Evolutionary conservation across 2,329 filamentous ascomycete genomes (phyloP).

Genomic region (Paraphoma chrysanthemicola): DNA sequence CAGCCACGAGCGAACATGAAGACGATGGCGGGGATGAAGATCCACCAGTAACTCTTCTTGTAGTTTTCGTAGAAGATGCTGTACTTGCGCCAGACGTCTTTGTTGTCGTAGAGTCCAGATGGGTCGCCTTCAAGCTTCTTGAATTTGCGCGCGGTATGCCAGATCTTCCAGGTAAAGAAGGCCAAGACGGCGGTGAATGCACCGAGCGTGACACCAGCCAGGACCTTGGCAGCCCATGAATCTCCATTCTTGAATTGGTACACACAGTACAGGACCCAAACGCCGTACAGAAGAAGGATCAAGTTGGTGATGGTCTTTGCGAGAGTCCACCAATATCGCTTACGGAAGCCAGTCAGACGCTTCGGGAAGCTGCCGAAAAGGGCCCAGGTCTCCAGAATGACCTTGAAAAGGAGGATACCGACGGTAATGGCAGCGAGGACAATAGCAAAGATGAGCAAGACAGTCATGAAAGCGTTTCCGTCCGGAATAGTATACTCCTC

Average conservation of each 20-base stretch:
- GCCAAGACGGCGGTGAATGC: constrained; percentile 81
- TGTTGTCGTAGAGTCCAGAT: constrained; percentile 81
- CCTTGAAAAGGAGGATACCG: constrained; percentile 86
- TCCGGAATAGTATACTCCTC: constrained; percentile 84
- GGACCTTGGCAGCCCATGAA: constrained; percentile 87
- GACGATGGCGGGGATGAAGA: constrained; percentile 86
- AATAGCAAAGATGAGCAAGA: constrained; percentile 87
- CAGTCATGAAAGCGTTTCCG: constrained; percentile 95
- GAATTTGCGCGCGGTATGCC: constrained; percentile 73
- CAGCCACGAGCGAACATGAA: constrained; percentile 92
- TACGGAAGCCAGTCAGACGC: constrained; percentile 80
- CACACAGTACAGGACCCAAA: constrained; percentile 95
- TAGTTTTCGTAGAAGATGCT: constrained; percentile 97
- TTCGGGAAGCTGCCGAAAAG: constrained; percentile 88
- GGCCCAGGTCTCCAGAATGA: constrained; percentile 89
- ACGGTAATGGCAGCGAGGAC: constrained; percentile 84
- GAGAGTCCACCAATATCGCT: constrained; percentile 95
- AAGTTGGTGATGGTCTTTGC: constrained; percentile 87
- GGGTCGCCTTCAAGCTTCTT: constrained; percentile 78
- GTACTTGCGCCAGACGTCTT: constrained; percentile 92
- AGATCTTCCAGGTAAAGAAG: constrained; percentile 88
- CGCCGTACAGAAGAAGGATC: constrained; percentile 88
- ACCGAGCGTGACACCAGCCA: constrained; percentile 81
- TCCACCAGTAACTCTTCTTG: constrained; percentile 95
- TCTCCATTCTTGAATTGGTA: constrained; percentile 95